These are phyloP conservation scores for Colletotrichum sp. DNA, from an alignment of 2,329 filamentous ascomycete species.

Conservation along the genomic window DNA sequence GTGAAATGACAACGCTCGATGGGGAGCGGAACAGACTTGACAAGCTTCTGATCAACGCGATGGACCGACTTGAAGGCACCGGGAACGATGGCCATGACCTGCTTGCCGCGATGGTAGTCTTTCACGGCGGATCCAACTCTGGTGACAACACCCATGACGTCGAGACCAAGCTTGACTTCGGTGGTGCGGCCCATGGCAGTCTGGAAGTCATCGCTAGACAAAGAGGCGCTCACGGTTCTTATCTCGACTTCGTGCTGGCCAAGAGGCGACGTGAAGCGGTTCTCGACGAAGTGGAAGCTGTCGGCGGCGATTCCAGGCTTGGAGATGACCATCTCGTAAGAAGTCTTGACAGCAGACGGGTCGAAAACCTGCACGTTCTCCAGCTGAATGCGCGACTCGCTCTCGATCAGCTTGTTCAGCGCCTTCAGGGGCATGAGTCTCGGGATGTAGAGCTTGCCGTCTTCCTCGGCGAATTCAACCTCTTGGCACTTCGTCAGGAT, in stretches of 20 bases:
- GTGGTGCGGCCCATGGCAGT: conserved; percentile 35
- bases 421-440: conserved; percentile 43
- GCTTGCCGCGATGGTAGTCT: conserved; percentile 39
- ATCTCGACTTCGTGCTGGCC: conserved; percentile 43
- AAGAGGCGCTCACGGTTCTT: conserved; percentile 36
- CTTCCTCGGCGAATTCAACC: conserved; percentile 47
- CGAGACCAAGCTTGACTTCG: conserved; percentile 40
- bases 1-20: conserved; percentile 5
- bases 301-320: conserved; percentile 30
- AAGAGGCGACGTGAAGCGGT: conserved; percentile 23
- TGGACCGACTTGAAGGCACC: conserved; percentile 40
- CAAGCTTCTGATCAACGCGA: conserved; percentile 39
- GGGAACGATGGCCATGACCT: conserved; percentile 44
- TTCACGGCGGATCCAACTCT: conserved; percentile 36
- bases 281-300: conserved; percentile 27
- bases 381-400: background rate
- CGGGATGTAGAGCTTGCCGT: conserved; percentile 46
- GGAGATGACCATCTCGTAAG: conserved; percentile 26
- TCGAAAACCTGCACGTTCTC: background rate
- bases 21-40: conserved; percentile 25
- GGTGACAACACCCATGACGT: conserved; percentile 43
- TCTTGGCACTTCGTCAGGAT: conserved; percentile 31
- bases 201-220: conserved; percentile 43
- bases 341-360: background rate
- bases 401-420: conserved; percentile 52